Base-by-base conservation (phyloP, 139 green algal genomes). In the Volvox africanus region DNA sequence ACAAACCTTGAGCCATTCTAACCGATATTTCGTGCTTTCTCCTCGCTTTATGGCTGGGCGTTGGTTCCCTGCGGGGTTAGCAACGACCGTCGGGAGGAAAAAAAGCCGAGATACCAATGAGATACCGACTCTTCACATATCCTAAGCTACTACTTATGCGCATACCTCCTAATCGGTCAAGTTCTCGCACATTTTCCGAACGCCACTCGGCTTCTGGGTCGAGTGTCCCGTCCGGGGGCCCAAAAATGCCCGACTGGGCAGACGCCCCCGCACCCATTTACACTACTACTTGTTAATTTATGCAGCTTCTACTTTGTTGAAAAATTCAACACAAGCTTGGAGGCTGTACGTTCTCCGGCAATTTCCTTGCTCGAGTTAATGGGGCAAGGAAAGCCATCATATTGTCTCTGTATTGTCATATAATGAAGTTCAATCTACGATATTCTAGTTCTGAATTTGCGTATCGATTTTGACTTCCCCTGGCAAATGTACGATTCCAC, bases 1-100 rank as follows among this genome's bases (percentile, higher is more conserved):
- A 87, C 90, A 0, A 17, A 91, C 91, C 86, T 65, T 78, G 0
- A 91, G 71, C 91, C 90, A 93, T 73, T 93, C 90, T 26, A 93
- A 36, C 1, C 36, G 35, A 16, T 77, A 82, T 11, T 80, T 36
- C 21, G 75, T 80, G 1, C 30, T 77, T 32, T 84, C 9, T 22
- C 90, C 90, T 0, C 84, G 33, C 16, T 32, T 75, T 0, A 93
- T 22, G 18, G 90, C 36, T 13, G 61, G 87, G 1, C 90, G 75
- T 81, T 80, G 83, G 35, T 26, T 35, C 12, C 90, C 90, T 82
- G 30, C 44, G 1, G 35, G 76, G 76, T 84, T 37, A 68, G 77
- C 32, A 82, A 67, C 28, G 28, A 68, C 36, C 78, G 78, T 22
- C 78, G 78, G 36, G 75, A 33, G 75, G 32, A 81, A 79, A 36